phyloP scores from a whole-genome alignment of 306 rosid species.

The Fragaria iinumae region DNA sequence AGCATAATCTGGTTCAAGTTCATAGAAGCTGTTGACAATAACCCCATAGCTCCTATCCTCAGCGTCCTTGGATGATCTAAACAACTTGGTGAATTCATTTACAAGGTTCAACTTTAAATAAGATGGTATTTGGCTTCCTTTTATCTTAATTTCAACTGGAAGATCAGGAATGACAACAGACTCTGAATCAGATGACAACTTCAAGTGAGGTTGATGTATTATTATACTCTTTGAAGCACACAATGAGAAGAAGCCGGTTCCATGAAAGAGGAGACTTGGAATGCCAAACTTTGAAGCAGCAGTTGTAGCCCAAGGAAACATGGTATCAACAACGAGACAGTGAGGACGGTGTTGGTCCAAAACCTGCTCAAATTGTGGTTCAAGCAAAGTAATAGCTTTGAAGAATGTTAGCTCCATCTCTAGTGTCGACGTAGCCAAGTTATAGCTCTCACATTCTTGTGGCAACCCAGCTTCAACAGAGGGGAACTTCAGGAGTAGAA shows the following conservation, averaged over 20 bases:
- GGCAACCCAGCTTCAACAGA: conserved; percentile 1
- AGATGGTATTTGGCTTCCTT: conserved; percentile 5
- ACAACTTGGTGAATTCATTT: background rate
- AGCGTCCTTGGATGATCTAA: background rate
- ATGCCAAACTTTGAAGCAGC: conserved; percentile 21
- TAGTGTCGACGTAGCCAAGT: background rate
- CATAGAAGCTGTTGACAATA: background rate
- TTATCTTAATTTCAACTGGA: conserved; percentile 35
- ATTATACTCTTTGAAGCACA: conserved; percentile 5
- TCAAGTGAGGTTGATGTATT: conserved; percentile 24
- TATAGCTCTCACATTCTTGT: background rate
- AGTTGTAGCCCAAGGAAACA: conserved; percentile 16
- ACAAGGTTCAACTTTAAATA: background rate
- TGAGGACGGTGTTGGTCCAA: conserved; percentile 9
- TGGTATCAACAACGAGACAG: conserved; percentile 11
- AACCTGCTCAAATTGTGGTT: conserved; percentile 8
- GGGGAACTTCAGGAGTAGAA: conserved; percentile 12
- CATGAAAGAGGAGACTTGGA: conserved; percentile 38
- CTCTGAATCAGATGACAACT: conserved; percentile 36
- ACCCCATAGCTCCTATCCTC: background rate
- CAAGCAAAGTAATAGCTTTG: conserved; percentile 8
- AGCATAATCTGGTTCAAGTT: background rate
- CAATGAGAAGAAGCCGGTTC: conserved; percentile 18
- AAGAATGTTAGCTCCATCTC: background rate
- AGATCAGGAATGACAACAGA: conserved; percentile 35